A percentile compares a stretch with the other conserved stretches of the same genome.
Evolutionary conservation across 805 yeast genomes (phyloP).

Genomic region (Blastobotrys parvus): DNA sequence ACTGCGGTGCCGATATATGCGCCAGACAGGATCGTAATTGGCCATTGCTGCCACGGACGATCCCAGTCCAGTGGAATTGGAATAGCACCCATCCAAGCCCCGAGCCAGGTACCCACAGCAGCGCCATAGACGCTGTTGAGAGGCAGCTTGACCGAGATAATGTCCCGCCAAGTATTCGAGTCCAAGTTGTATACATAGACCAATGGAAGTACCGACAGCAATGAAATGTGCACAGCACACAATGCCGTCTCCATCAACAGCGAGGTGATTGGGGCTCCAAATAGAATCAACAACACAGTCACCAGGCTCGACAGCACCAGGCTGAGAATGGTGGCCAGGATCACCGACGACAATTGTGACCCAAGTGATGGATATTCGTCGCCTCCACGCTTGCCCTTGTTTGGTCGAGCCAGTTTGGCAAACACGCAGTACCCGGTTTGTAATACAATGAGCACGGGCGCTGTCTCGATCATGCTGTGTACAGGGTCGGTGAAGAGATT

Average conservation of each 20-base stretch:
- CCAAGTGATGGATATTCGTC: background rate
- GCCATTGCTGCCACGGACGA: conserved; percentile 95
- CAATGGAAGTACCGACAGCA: conserved; percentile 57
- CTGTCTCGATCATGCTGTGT: conserved; percentile 13
- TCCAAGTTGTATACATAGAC: conserved; percentile 47
- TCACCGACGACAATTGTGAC: conserved; percentile 13
- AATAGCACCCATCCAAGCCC: conserved; percentile 87
- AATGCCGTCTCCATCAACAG: conserved; percentile 47
- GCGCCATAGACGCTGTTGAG: conserved; percentile 30
- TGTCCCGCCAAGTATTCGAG: conserved; percentile 36
- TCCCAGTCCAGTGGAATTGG: conserved; percentile 98
- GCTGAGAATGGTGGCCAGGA: conserved; percentile 24
- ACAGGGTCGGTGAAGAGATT: conserved; percentile 12
- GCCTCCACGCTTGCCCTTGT: conserved; percentile 3
- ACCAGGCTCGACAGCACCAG: conserved; percentile 24
- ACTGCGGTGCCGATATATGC: conserved; percentile 62
- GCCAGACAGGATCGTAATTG: conserved; percentile 77
- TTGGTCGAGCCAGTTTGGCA: background rate
- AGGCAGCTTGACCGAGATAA: conserved; percentile 23
- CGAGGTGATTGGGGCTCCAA: conserved; percentile 73
- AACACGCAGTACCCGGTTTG: conserved; percentile 19
- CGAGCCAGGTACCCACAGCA: conserved; percentile 41
- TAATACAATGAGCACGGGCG: conserved; percentile 12
- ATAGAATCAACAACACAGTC: conserved; percentile 39
- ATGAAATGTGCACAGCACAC: conserved; percentile 52